Conservation (phyloP, 768 basidiomycete species). For the Auriscalpium microsporum region DNA sequence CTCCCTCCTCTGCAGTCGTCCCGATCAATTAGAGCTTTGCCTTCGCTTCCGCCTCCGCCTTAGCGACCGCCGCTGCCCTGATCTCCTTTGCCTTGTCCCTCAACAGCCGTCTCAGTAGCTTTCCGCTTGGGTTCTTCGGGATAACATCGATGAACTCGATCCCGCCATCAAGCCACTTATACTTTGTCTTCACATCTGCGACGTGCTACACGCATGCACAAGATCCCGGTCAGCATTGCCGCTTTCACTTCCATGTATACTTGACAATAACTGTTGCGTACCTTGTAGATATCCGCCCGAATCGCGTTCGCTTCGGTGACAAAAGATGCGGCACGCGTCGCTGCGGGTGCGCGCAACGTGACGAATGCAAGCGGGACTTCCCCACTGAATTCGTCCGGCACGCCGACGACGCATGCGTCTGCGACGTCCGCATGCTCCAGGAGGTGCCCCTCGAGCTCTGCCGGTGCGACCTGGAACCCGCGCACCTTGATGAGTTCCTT, state of each 20-base stretch:
- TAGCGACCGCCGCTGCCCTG: neutral
- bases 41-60: neutral
- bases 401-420: slow-evolving; percentile 57
- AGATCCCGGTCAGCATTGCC: neutral
- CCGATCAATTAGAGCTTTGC: neutral
- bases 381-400: slow-evolving; percentile 63
- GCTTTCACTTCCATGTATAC: too few species aligned
- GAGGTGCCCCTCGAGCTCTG: slow-evolving; percentile 63
- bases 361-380: slow-evolving; percentile 67
- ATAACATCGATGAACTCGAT: slow-evolving; percentile 29
- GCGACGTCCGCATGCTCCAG: slow-evolving; percentile 50
- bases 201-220: slow-evolving; percentile 17
- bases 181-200: slow-evolving; percentile 23
- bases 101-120: slow-evolving; percentile 21
- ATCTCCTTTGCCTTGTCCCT: slow-evolving; percentile 17
- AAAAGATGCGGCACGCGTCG: neutral
- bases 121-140: slow-evolving; percentile 26
- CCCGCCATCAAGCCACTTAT: slow-evolving; percentile 32
- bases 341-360: slow-evolving; percentile 29
- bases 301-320: slow-evolving; percentile 1
- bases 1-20: too few species aligned
- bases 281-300: slow-evolving; percentile 9
- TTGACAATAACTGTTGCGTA: neutral
- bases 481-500: slow-evolving; percentile 66
- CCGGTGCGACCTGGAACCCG: slow-evolving; percentile 70